phyloP scores from a whole-genome alignment of 805 yeast genomes.

The Starmerella floris region DNA sequence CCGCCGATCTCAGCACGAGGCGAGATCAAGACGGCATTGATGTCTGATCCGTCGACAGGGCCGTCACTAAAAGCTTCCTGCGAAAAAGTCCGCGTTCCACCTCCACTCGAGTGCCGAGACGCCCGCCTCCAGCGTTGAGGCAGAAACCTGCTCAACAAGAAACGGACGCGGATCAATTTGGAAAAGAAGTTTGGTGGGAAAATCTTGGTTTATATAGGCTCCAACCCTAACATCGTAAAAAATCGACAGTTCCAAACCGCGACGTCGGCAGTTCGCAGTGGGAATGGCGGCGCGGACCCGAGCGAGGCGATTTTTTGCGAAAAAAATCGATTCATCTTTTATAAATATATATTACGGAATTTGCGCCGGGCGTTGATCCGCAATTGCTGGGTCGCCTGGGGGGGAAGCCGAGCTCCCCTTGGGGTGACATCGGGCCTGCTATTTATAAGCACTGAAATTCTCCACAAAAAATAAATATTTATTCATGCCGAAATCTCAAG shows the following conservation, averaged over 20 bases:
- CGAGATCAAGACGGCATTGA: slow-evolving; percentile 34
- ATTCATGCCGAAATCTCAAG: neutral
- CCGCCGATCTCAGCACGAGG: slow-evolving; percentile 43
- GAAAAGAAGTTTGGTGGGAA: slow-evolving; percentile 9
- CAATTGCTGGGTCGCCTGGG: too few relatives aligned
- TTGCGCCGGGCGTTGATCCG: too few relatives aligned
- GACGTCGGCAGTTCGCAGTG: too few relatives aligned
- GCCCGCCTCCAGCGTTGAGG: slow-evolving; percentile 12
- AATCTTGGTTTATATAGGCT: neutral
- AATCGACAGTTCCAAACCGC: neutral
- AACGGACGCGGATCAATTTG: slow-evolving; percentile 18
- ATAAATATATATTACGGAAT: too few relatives aligned
- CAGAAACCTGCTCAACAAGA: slow-evolving; percentile 16
- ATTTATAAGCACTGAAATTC: too few relatives aligned
- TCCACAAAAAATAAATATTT: neutral
- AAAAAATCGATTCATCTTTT: too few relatives aligned
- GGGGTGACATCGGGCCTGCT: too few relatives aligned
- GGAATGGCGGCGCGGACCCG: too few relatives aligned
- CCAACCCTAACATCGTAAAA: neutral
- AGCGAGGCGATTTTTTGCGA: too few relatives aligned
- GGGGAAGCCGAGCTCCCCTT: too few relatives aligned
- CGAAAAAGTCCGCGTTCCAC: slow-evolving; percentile 23
- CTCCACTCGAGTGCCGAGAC: slow-evolving; percentile 28
- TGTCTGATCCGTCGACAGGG: slow-evolving; percentile 98
- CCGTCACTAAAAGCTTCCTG: slow-evolving; percentile 30